phyloP scores from a whole-genome alignment of 352 stramenopile genomes.

The Phytophthora meadii region DNA sequence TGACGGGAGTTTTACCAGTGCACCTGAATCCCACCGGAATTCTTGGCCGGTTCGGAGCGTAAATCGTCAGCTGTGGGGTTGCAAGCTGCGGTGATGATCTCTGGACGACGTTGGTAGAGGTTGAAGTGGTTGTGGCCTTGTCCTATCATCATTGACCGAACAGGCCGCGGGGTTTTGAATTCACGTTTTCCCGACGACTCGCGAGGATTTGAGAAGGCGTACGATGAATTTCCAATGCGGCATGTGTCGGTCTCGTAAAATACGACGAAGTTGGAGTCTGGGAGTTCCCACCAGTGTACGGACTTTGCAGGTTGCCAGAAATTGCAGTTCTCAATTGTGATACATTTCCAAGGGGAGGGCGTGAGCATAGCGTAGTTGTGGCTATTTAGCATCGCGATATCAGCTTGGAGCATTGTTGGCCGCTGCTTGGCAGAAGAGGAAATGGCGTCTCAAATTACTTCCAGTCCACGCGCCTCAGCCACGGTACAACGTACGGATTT shows the following conservation, averaged over 20 bases:
- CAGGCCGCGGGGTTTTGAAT: background rate
- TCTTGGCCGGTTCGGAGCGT: no score
- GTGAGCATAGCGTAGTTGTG: no score
- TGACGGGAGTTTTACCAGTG: no score
- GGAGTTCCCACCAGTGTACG: background rate
- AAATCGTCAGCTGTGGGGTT: no score
- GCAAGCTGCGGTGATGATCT: constrained; percentile 6
- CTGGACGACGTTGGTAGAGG: background rate
- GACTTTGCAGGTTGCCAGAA: background rate
- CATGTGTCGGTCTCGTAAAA: background rate
- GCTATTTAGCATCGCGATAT: no score
- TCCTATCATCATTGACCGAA: background rate
- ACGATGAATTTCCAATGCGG: background rate
- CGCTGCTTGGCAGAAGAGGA: no score
- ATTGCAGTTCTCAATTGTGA: background rate
- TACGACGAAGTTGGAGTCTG: background rate
- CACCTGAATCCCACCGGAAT: no score
- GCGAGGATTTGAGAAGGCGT: background rate
- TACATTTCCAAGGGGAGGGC: background rate
- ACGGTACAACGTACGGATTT: no score
- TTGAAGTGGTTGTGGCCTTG: background rate
- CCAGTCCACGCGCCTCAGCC: no score
- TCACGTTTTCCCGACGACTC: background rate
- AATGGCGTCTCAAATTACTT: no score
- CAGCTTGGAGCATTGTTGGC: no score